A percentile compares a stretch with the other conserved stretches of the same genome.
These are phyloP conservation scores for Ramularia endophylla DNA, from an alignment of 2,329 filamentous ascomycete genomes.

Conservation along the genomic window DNA sequence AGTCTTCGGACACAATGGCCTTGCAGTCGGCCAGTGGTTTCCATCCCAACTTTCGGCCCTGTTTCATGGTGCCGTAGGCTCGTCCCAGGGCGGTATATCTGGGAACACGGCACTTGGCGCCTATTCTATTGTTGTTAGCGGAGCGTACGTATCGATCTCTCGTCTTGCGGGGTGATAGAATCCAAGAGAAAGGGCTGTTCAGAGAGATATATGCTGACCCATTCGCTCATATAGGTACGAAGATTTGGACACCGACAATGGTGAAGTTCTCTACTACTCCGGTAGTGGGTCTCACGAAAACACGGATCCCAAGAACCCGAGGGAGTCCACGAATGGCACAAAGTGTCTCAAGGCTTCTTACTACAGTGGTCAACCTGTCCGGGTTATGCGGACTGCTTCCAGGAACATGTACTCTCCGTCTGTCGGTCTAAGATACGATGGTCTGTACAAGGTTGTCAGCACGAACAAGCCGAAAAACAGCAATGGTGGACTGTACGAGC, in stretches of 20 bases:
- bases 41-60: conserved; percentile 19
- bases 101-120: conserved; percentile 16
- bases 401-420: conserved; percentile 11
- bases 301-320: conserved; percentile 14
- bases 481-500: conserved; percentile 24
- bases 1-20: conserved; percentile 22
- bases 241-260: conserved; percentile 19
- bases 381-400: conserved; percentile 17
- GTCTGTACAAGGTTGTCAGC: conserved; percentile 18
- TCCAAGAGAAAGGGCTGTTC: no score
- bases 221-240: conserved; percentile 14
- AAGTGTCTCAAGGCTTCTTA: conserved; percentile 15
- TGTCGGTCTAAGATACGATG: conserved; percentile 23
- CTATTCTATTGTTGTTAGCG: conserved; percentile 22
- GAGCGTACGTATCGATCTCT: background rate
- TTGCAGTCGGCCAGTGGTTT: conserved; percentile 22
- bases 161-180: no score
- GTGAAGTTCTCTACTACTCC: conserved; percentile 22
- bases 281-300: conserved; percentile 22
- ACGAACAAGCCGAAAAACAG: conserved; percentile 12
- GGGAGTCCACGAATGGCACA: conserved; percentile 14
- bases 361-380: conserved; percentile 11
- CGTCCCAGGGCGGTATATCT: conserved; percentile 19
- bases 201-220: no score
- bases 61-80: conserved; percentile 23